Evolutionary conservation across 306 rosid genomes (phyloP).

Genomic region (Cicer bijugum): DNA sequence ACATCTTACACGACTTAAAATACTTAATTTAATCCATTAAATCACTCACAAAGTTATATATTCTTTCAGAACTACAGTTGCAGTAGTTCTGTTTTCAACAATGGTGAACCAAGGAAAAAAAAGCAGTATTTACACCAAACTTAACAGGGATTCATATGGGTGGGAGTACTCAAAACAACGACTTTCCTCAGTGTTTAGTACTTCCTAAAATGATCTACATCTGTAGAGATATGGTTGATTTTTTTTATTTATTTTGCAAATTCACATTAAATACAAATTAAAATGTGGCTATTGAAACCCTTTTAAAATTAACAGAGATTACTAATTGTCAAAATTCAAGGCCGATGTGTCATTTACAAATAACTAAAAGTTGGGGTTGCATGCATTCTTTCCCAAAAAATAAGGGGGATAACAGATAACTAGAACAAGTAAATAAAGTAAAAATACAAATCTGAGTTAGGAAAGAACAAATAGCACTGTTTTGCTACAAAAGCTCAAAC

Average conservation of each 20-base stretch:
- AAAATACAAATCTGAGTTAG: slow-evolving; percentile 4
- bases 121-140: slow-evolving; percentile 28
- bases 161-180: neutral
- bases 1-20: slow-evolving; percentile 35
- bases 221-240: neutral
- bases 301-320: neutral
- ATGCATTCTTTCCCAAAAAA: slow-evolving; percentile 14
- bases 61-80: neutral
- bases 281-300: neutral
- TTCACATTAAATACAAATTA: slow-evolving; percentile 3
- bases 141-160: neutral
- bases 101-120: neutral
- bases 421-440: slow-evolving; percentile 10
- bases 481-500: neutral
- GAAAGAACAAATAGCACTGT: slow-evolving; percentile 24
- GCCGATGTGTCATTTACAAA: slow-evolving; percentile 12
- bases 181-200: slow-evolving; percentile 9
- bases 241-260: slow-evolving; percentile 9
- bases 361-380: neutral
- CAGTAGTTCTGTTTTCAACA: neutral
- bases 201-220: slow-evolving; percentile 28
- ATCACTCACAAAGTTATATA: neutral
- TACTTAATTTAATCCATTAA: slow-evolving; percentile 21
- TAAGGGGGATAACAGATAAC: neutral
- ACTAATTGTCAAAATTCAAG: slow-evolving; percentile 26